Evolutionary conservation across 2,329 filamentous ascomycete species (phyloP).

Genomic region (Ceratocystiopsis sp.): DNA sequence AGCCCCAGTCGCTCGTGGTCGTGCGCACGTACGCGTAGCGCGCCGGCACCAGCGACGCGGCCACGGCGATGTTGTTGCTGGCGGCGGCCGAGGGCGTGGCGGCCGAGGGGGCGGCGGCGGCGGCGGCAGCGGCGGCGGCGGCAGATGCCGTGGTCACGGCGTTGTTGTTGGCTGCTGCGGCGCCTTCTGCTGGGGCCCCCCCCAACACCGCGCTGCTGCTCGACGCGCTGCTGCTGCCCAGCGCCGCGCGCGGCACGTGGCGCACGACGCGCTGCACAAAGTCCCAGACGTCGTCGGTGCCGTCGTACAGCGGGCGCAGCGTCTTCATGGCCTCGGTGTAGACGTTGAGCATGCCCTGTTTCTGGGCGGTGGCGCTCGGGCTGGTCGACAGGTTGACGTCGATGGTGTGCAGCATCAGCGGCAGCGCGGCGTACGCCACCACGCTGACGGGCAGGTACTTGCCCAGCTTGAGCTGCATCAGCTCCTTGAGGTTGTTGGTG

Average conservation of each 20-base stretch:
- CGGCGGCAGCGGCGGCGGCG: neutral
- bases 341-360: neutral
- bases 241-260: too few relatives aligned
- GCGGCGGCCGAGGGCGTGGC: too few relatives aligned
- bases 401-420: neutral
- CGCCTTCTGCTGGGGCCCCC: too few relatives aligned
- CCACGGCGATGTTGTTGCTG: too few relatives aligned
- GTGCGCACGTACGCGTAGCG: neutral
- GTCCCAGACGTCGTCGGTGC: neutral
- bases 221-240: neutral
- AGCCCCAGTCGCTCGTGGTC: neutral
- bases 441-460: neutral
- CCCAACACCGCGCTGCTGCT: too few relatives aligned
- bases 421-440: neutral
- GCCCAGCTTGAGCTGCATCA: neutral
- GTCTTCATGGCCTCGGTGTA: neutral
- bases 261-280: neutral
- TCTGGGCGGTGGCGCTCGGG: neutral
- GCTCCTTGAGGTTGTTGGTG: neutral
- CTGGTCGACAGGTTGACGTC: neutral
- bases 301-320: neutral
- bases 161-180: too few relatives aligned
- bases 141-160: neutral
- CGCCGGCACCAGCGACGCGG: neutral
- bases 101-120: too few relatives aligned